Evolutionary conservation across 2,329 filamentous ascomycete genomes (phyloP).

Genomic region (Davidsoniella neocaledoniae): DNA sequence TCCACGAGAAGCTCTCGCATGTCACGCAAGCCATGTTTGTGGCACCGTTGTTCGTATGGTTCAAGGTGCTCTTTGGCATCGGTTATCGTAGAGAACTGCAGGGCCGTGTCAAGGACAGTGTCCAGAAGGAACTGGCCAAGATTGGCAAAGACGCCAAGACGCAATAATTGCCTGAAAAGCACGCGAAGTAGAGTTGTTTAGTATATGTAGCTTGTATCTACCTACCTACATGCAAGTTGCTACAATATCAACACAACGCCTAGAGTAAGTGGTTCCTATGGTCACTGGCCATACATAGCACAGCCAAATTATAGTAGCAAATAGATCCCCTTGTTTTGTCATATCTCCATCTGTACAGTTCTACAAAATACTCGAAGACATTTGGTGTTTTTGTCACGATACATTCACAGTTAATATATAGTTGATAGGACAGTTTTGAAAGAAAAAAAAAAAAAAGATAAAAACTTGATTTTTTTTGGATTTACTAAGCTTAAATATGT

Average conservation of each 20-base stretch:
- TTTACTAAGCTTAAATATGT: too few species aligned
- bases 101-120: conserved; percentile 58
- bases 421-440: too few species aligned
- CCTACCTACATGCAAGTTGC: background rate
- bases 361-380: background rate
- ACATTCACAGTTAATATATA: too few species aligned
- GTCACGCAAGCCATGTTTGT: conserved; percentile 81
- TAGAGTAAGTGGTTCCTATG: too few species aligned
- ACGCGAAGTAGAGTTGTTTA: too few species aligned
- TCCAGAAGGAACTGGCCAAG: conserved; percentile 61
- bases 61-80: conserved; percentile 77
- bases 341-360: background rate
- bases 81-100: conserved; percentile 85
- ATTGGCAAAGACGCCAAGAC: conserved; percentile 39
- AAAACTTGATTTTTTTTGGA: too few species aligned
- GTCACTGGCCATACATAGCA: background rate
- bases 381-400: background rate
- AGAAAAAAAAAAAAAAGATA: too few species aligned
- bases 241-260: too few species aligned
- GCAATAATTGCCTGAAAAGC: conserved; percentile 21
- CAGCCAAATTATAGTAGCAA: background rate
- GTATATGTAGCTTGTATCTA: background rate
- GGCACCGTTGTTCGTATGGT: conserved; percentile 93
- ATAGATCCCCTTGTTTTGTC: too few species aligned
- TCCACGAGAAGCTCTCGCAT: conserved; percentile 48